phyloP scores from a whole-genome alignment of 805 yeast genomes.

The Wickerhamiella siamensis region DNA sequence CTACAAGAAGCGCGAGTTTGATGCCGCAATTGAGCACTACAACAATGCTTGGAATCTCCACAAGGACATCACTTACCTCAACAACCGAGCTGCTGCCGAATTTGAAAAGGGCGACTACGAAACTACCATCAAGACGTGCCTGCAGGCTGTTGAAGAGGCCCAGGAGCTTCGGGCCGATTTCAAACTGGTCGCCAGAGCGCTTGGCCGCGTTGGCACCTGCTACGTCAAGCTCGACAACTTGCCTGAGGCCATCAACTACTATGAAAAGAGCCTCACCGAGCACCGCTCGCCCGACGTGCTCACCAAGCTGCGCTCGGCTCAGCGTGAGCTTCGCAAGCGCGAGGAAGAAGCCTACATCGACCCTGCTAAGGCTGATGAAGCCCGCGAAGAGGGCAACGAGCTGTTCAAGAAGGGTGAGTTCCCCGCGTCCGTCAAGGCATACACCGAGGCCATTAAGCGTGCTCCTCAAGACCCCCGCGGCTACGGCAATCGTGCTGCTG shows the following conservation, averaged over 20 bases:
- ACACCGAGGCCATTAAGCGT: constrained; percentile 90
- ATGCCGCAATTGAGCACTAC: constrained; percentile 80
- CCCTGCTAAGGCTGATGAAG: constrained; percentile 89
- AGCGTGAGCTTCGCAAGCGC: constrained; percentile 65
- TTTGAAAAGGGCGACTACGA: constrained; percentile 90
- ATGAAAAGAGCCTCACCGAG: constrained; percentile 87
- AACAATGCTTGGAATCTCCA: constrained; percentile 69
- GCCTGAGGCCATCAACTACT: constrained; percentile 56
- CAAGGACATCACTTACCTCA: constrained; percentile 82
- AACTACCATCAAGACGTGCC: constrained; percentile 66
- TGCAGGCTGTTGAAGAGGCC: constrained; percentile 75
- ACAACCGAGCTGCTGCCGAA: constrained; percentile 97
- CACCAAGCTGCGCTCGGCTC: constrained; percentile 73
- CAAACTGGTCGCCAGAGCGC: constrained; percentile 80
- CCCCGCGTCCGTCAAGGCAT: constrained; percentile 92
- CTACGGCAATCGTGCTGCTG: constrained; percentile 96
- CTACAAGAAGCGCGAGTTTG: constrained; percentile 78
- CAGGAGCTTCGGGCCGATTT: constrained; percentile 84
- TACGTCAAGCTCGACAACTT: constrained; percentile 65
- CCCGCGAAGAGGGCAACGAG: constrained; percentile 84
- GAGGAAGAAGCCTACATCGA: constrained; percentile 71
- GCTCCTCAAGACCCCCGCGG: constrained; percentile 97
- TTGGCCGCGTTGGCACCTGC: constrained; percentile 77
- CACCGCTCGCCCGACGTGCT: constrained; percentile 92
- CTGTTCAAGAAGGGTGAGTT: constrained; percentile 81